Evolutionary conservation across 2,329 filamentous ascomycete species (phyloP).

Genomic region (Helotiales sp.): DNA sequence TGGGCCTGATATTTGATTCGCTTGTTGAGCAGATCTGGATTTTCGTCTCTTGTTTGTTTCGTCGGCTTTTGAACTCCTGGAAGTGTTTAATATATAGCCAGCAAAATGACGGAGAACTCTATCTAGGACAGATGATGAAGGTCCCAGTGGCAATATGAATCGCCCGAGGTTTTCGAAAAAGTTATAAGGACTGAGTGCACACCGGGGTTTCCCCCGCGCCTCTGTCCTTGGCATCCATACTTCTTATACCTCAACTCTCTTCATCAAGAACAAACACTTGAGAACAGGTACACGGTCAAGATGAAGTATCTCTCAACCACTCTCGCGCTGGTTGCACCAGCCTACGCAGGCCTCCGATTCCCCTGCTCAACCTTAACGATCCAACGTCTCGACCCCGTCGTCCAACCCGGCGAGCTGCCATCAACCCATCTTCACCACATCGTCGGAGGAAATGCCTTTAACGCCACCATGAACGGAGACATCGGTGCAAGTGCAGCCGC

Average conservation of each 20-base stretch:
- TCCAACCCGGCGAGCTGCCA: constrained; percentile 23
- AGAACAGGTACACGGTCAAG: background rate
- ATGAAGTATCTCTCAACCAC: constrained; percentile 25
- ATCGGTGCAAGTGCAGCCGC: constrained; percentile 17
- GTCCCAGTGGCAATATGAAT: background rate
- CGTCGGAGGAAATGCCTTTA: constrained; percentile 29
- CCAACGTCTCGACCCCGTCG: constrained; percentile 30
- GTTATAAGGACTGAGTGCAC: constrained; percentile 20
- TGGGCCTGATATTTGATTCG: constrained; percentile 13
- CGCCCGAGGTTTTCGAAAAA: constrained; percentile 4
- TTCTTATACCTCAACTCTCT: constrained; percentile 10
- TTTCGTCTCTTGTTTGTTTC: background rate
- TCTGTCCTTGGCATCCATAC: constrained; percentile 11
- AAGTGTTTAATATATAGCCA: background rate
- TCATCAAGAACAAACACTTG: background rate
- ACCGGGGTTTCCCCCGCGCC: constrained; percentile 13
- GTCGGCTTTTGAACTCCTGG: background rate
- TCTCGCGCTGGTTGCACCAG: constrained; percentile 16
- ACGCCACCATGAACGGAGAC: constrained; percentile 26
- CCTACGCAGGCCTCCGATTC: constrained; percentile 27
- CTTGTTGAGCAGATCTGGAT: constrained; percentile 12
- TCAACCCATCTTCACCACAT: constrained; percentile 31
- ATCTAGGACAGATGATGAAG: constrained; percentile 1
- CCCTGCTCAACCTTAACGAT: constrained; percentile 28
- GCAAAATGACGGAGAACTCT: background rate